phyloP scores from a whole-genome alignment of 139 green algal species.

The Haematococcus lacustris region DNA sequence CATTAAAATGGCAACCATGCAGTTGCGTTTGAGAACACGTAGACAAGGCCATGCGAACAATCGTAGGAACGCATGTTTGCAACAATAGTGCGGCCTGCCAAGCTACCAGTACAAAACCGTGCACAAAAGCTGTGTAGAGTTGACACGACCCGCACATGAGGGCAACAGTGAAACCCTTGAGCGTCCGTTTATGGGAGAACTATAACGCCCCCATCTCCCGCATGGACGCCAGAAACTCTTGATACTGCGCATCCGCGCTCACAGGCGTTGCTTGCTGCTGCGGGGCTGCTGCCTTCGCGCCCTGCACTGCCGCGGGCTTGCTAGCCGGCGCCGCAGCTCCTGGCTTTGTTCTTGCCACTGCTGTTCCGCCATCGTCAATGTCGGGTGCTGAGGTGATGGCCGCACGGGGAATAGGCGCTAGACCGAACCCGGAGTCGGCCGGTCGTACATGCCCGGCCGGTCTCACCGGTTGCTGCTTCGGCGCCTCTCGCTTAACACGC shows the following conservation, averaged over 20 bases:
- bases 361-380: conserved; percentile 6
- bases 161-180: neutral
- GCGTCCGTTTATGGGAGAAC: no score
- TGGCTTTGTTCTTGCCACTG: conserved; percentile 3
- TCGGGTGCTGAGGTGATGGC: conserved; percentile 12
- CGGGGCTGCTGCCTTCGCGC: conserved; percentile 3
- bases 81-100: neutral
- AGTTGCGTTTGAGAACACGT: neutral
- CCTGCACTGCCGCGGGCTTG: neutral
- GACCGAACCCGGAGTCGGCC: conserved; percentile 23
- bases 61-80: neutral
- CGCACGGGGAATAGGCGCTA: conserved; percentile 31
- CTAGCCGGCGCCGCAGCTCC: conserved; percentile 4
- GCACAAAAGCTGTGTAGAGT: neutral
- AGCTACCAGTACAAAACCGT: neutral
- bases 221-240: conserved; percentile 54
- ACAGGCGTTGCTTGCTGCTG: conserved; percentile 1
- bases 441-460: neutral
- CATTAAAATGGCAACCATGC: neutral
- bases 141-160: neutral
- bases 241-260: conserved; percentile 41
- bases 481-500: conserved; percentile 45
- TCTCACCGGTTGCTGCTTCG: neutral
- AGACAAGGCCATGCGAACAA: neutral
- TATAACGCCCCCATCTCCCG: conserved; percentile 47